phyloP scores from a whole-genome alignment of 768 basidiomycete species.

The Chlorophyllum brunneum region DNA sequence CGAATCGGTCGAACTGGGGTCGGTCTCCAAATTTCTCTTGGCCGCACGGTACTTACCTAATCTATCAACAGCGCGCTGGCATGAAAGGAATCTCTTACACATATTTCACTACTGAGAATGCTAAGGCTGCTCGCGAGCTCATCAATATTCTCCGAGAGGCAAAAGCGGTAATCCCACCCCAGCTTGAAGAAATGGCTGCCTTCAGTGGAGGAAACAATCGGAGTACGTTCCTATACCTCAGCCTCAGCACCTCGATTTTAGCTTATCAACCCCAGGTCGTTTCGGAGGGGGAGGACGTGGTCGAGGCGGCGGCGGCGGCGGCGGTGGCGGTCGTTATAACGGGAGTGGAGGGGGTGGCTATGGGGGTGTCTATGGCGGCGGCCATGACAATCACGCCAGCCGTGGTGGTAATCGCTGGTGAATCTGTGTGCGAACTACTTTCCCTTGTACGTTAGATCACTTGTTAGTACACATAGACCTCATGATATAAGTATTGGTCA shows the following conservation, averaged over 20 bases:
- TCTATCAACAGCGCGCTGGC: conserved; percentile 68
- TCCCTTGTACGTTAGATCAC: background rate
- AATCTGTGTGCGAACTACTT: conserved; percentile 11
- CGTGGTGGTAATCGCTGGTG: conserved; percentile 35
- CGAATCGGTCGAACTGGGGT: conserved; percentile 98
- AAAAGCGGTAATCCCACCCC: conserved; percentile 80
- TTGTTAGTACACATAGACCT: conserved; percentile 2
- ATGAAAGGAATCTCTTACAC: conserved; percentile 91
- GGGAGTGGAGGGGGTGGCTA: conserved; percentile 40
- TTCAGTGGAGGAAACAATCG: conserved; percentile 79
- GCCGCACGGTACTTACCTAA: background rate
- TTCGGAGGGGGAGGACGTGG: conserved; percentile 44
- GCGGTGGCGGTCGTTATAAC: conserved; percentile 38
- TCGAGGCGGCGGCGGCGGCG: conserved; percentile 29
- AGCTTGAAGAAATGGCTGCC: conserved; percentile 90
- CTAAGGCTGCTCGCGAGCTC: conserved; percentile 91
- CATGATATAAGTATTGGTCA: background rate
- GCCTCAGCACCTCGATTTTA: background rate
- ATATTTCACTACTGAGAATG: conserved; percentile 95
- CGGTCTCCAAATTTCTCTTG: conserved; percentile 19
- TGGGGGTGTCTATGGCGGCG: conserved; percentile 42
- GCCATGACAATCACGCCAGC: conserved; percentile 36
- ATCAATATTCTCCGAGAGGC: conserved; percentile 83
- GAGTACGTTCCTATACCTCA: conserved; percentile 36
- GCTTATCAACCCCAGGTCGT: conserved; percentile 41